Base-by-base conservation (phyloP, 768 basidiomycete species). In the Trametes cubensis region DNA sequence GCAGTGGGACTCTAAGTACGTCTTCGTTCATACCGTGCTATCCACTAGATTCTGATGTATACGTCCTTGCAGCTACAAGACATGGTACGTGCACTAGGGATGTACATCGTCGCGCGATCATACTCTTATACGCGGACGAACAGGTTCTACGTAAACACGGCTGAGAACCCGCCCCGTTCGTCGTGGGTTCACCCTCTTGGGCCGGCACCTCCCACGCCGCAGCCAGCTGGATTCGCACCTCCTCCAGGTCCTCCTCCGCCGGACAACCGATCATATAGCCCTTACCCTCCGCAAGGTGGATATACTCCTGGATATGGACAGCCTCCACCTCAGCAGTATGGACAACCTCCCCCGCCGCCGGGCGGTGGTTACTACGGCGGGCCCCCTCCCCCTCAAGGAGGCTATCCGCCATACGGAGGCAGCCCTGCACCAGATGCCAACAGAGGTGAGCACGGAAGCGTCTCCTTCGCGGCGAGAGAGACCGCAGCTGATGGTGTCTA, bases 91-190 rank as follows among this genome's bases (percentile, higher is more conserved):
- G 51, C 58, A 38, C 25, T 26, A 17, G 17, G 10, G 10, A 34
- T 11, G 10, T 6, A 11, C 34, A 34, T 21, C 40, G 17, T 18
- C 20, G 44, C 48, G 20, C 11, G 40, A 25, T 23, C 40, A 34
- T 28, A 26, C 39, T 52, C 23, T 23, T 26, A 21, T 13, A 26
- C 21, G 30, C 42, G n/a, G 40, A 41, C 1, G 17, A 20, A 17
- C 63, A 92, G 90, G 90, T 92, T 84, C 78, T 92, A 92, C 65
- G 88, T 92, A 47, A 85, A 92, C 67, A 89, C 87, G 0, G 72
- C 68, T 25, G 80, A 82, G 47, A 74, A 79, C 18, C 89, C 90
- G 4, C 86, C 88, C 0, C 79, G 81, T 20, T 84, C 87, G 40
- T 82, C 80, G 15, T 92, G 90, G 90, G 78, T 75, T 0, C 90